Evolutionary conservation across 805 yeast species (phyloP).

Genomic region (Maudiozyma barnettii): DNA sequence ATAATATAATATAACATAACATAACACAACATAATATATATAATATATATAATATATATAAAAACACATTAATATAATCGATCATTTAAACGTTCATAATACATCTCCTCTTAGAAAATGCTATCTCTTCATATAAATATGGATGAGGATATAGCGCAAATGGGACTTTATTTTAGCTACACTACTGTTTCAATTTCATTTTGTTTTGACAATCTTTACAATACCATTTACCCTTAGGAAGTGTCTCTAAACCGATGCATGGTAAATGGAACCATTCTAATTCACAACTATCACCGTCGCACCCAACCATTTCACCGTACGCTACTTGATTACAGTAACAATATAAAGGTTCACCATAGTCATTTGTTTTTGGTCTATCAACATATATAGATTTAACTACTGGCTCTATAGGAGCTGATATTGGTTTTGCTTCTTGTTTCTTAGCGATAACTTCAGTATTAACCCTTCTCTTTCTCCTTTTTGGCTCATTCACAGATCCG

Average conservation of each 20-base stretch:
- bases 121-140: no score
- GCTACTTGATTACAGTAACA: constrained; percentile 96
- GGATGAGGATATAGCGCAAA: no score
- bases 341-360: constrained; percentile 66
- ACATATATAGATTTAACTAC: neutral
- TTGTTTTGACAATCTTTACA: constrained; percentile 51
- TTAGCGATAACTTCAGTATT: neutral
- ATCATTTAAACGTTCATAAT: no score
- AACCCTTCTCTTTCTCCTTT: neutral
- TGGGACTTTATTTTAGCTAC: neutral
- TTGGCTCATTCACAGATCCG: neutral
- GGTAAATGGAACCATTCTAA: constrained; percentile 95
- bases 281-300: constrained; percentile 89
- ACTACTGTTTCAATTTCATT: neutral
- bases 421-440: neutral
- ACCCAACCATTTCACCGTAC: constrained; percentile 98
- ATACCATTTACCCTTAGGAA: constrained; percentile 82
- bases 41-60: neutral
- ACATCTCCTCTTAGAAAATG: no score
- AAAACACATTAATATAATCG: no score
- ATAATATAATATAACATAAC: no score
- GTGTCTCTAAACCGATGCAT: constrained; percentile 75
- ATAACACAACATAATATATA: no score
- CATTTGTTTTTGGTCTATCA: constrained; percentile 19
- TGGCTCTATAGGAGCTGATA: neutral